phyloP scores from a whole-genome alignment of 768 basidiomycete genomes.

The Boletus sensibilis region DNA sequence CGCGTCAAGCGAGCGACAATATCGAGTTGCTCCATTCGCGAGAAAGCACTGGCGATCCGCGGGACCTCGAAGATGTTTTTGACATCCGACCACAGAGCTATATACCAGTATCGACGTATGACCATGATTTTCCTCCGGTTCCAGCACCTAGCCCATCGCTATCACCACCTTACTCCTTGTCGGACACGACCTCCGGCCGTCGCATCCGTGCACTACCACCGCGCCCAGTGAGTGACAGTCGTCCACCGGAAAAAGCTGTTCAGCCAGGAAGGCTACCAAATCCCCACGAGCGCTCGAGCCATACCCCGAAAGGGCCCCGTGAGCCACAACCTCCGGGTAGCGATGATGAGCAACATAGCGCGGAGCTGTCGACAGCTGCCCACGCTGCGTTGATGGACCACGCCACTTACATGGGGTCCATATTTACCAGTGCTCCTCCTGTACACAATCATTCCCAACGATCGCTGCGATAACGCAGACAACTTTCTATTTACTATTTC shows the following conservation, averaged over 20 bases:
- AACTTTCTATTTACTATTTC: background rate
- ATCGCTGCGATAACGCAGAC: conserved; percentile 9
- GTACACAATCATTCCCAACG: conserved; percentile 3
- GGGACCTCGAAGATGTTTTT: conserved; percentile 19
- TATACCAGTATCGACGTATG: conserved; percentile 14
- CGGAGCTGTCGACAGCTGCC: conserved; percentile 28
- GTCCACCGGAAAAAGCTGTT: background rate
- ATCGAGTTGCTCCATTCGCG: conserved; percentile 28
- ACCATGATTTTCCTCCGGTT: conserved; percentile 14
- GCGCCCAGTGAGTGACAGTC: conserved; percentile 15
- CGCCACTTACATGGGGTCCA: conserved; percentile 23
- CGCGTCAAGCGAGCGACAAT: conserved; percentile 28
- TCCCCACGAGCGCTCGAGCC: background rate
- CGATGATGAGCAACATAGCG: conserved; percentile 19
- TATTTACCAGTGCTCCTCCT: conserved; percentile 15
- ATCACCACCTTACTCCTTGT: conserved; percentile 7
- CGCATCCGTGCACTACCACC: conserved; percentile 33
- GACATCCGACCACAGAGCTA: conserved; percentile 24
- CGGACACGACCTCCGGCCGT: conserved; percentile 15
- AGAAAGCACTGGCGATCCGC: conserved; percentile 9
- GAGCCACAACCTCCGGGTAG: conserved; percentile 3
- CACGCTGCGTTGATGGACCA: conserved; percentile 32
- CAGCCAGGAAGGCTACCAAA: background rate
- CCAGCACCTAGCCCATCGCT: conserved; percentile 2
- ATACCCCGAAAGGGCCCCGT: background rate